phyloP scores from a whole-genome alignment of 495 filamentous ascomycete species.

The Tuber brumale region DNA sequence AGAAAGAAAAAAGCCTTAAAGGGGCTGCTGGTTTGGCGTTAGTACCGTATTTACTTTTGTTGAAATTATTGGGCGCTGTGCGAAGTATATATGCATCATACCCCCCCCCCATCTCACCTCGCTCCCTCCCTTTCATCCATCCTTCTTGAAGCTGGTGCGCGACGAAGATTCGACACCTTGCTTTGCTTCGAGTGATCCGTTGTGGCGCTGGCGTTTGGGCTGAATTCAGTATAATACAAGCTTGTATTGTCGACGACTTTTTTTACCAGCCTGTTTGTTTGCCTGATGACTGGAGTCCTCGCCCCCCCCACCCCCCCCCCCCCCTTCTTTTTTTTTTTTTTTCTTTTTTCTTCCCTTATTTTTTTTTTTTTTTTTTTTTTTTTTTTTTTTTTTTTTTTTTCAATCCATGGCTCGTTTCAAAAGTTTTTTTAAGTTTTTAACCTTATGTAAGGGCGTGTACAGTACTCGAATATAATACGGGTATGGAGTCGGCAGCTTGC shows the following conservation, averaged over 20 bases:
- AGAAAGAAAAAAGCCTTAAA: too few species aligned
- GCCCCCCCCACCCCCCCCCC: too few species aligned
- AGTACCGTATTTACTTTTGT: not conserved
- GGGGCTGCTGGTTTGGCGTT: not conserved
- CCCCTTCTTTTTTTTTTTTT: not conserved
- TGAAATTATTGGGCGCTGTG: not conserved
- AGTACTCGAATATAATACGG: too few species aligned
- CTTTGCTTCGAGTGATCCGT: not conserved
- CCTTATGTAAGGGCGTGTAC: not conserved
- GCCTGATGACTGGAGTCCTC: too few species aligned
- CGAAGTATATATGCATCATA: not conserved
- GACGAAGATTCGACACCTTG: not conserved
- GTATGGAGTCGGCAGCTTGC: too few species aligned
- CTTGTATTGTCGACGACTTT: not conserved
- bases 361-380: too few species aligned
- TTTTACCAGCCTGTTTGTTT: too few species aligned
- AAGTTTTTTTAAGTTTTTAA: not conserved
- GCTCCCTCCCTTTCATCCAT: too few species aligned
- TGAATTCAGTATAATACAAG: too few species aligned
- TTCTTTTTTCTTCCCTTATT: too few species aligned
- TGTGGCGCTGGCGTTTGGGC: not conserved
- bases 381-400: not conserved
- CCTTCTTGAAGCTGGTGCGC: too few species aligned
- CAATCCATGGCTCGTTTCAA: not conserved
- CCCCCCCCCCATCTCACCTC: not conserved